Evolutionary conservation across 2,329 filamentous ascomycete species (phyloP).

Genomic region (Neofusicoccum laricinum): DNA sequence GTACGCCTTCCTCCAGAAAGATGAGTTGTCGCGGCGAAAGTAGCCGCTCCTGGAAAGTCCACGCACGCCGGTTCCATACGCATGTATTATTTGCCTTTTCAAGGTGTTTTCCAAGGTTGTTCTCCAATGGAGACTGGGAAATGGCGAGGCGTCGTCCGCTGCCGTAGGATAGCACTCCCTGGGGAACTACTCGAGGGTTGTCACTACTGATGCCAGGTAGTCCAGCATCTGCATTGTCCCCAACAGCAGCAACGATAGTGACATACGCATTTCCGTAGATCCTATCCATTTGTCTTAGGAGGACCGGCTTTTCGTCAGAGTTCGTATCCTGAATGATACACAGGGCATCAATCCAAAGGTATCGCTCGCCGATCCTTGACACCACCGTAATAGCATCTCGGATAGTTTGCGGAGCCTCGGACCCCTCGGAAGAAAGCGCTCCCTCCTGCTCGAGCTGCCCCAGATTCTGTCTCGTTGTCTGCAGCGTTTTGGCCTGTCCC

Average conservation of each 20-base stretch:
- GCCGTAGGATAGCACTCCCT: not conserved
- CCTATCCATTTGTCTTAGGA: constrained; percentile 17
- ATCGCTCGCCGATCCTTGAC: constrained; percentile 11
- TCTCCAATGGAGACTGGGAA: not conserved
- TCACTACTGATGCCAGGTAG: not conserved
- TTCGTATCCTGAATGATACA: constrained; percentile 18
- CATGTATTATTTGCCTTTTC: not conserved
- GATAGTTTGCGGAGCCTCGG: constrained; percentile 17
- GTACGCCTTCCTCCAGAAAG: not conserved
- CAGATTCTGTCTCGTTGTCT: not conserved
- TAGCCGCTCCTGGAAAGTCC: not conserved
- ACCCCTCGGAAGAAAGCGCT: not conserved
- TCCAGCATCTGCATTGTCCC: not conserved
- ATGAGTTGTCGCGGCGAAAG: not conserved
- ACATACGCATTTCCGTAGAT: constrained; percentile 20
- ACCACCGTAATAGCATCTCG: constrained; percentile 16
- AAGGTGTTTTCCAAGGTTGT: not conserved
- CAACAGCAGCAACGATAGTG: constrained; percentile 21
- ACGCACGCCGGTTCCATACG: not conserved
- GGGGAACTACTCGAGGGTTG: not conserved
- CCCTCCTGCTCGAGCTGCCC: not conserved
- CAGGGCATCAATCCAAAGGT: constrained; percentile 21
- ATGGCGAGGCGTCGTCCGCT: not conserved
- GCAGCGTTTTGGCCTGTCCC: constrained; percentile 17
- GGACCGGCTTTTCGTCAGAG: not conserved